Evolutionary conservation across 345 rosid species (phyloP), one percentile per base, ranked within the genome.

Genomic region (Microcos paniculata): DNA sequence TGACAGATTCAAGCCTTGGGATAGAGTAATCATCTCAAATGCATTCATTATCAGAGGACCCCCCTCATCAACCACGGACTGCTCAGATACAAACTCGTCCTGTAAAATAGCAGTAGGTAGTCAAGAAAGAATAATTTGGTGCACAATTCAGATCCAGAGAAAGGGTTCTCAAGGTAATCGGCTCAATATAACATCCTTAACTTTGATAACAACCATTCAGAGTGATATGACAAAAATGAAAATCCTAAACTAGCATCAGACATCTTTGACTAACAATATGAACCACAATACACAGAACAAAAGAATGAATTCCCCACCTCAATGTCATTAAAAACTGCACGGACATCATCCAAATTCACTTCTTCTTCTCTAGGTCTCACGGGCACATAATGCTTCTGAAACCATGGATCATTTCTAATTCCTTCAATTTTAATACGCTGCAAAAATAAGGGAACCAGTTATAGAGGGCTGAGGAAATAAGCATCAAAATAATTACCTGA

Each of bases 21-120:
- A 95, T 75, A 95, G 85, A 16, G 96, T 90, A 59, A 95, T 95
- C 94, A 96, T 90, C 90, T 96, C 99, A 83, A 96, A 96, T 56
- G 97, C 99, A 80, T 96, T 96, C 98, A 95, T 93, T 62, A 87
- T 81, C 61, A 90, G 65, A 15, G 99, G 99, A 16, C 97, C 87
- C 19, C 78, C 84, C 42, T 82, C 91, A 46, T 78, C 79, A 6
- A 59, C 77, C 73, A 76, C 77, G 74, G 90, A 62, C 71, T 83
- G 84, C 87, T 91, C 93, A 38, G 87, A 82, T 30, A 89, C 94
- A 76, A 81, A 90, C 42, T 83, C 79, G 28, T 91, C 98, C 99
- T 95, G 91, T 72, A 80, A 79, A 53, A 57, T 58, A 55, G 23
- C 64, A 73, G 48, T 14, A 71, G 43, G 58, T 26, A 49, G 76